Conservation (phyloP, 768 basidiomycete species). For the Leccinellum albellum region DNA sequence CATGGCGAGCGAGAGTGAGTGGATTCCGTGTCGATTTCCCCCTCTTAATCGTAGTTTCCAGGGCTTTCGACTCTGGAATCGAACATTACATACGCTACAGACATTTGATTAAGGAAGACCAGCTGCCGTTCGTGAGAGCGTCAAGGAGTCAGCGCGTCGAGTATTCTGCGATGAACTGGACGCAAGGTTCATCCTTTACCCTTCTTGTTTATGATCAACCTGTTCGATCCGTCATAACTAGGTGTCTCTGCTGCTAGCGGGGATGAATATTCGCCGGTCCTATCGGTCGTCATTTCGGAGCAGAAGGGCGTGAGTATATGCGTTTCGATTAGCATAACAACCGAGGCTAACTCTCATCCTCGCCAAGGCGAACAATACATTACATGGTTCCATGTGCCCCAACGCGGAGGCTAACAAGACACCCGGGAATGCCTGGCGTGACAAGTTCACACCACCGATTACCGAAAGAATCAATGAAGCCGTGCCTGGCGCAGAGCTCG, state of each 20-base stretch:
- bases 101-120: conserved; percentile 39
- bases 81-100: conserved; percentile 53
- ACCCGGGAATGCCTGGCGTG: conserved; percentile 51
- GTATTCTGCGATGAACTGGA: conserved; percentile 70
- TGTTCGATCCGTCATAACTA: conserved; percentile 26
- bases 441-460: conserved; percentile 51
- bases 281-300: conserved; percentile 53
- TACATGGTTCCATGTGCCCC: conserved; percentile 65
- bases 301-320: conserved; percentile 40
- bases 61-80: conserved; percentile 50
- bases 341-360: not conserved
- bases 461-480: conserved; percentile 54
- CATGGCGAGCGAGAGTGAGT: conserved; percentile 65
- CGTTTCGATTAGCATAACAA: not conserved
- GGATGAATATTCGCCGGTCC: conserved; percentile 39
- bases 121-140: conserved; percentile 53
- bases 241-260: conserved; percentile 59
- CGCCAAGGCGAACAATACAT: conserved; percentile 56
- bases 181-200: conserved; percentile 40
- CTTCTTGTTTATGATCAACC: not conserved
- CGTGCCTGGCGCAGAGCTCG: conserved; percentile 61
- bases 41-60: conserved; percentile 15
- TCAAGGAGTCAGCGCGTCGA: conserved; percentile 57
- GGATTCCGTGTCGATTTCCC: not conserved
- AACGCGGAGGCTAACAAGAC: conserved; percentile 43